A percentile compares a stretch with the other conserved stretches of the same genome.
These are phyloP conservation scores for Fusarium newnesense DNA, from an alignment of 2,329 filamentous ascomycete species.

Conservation along the genomic window DNA sequence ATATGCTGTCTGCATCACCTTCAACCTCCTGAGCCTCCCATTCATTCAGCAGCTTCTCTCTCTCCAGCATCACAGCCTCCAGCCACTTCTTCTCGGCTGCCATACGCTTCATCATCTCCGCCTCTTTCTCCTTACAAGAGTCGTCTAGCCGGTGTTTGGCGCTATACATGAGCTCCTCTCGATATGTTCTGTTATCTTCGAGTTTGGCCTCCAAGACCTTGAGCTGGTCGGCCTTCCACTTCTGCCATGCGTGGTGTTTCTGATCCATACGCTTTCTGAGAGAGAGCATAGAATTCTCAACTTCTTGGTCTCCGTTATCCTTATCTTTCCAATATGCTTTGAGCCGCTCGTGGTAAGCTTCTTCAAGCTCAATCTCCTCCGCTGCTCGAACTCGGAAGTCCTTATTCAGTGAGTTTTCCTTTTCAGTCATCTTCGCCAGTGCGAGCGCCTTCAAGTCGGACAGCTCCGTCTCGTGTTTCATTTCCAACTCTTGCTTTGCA, in stretches of 20 bases:
- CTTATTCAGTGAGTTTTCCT: conserved; percentile 48
- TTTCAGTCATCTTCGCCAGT: conserved; percentile 45
- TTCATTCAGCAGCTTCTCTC: conserved; percentile 54
- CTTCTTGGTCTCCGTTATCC: conserved; percentile 45
- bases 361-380: conserved; percentile 57
- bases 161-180: conserved; percentile 56
- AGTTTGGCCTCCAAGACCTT: conserved; percentile 49
- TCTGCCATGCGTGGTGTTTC: conserved; percentile 53
- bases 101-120: conserved; percentile 48
- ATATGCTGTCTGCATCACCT: conserved; percentile 50
- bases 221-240: conserved; percentile 54
- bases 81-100: conserved; percentile 61
- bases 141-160: conserved; percentile 47
- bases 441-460: conserved; percentile 42
- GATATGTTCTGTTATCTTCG: conserved; percentile 53
- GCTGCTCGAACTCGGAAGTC: conserved; percentile 56
- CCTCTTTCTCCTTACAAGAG: conserved; percentile 44
- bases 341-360: conserved; percentile 55
- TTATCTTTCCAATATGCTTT: conserved; percentile 52
- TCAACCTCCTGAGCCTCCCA: conserved; percentile 57
- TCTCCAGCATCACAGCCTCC: conserved; percentile 56
- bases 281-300: conserved; percentile 48
- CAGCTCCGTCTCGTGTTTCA: conserved; percentile 49
- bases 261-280: conserved; percentile 55
- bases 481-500: conserved; percentile 45